Percentiles rank a stretch among this genome's conserved stretches.
Evolutionary conservation across 1,139 yeast species (phyloP).

Genomic region (Arxiozyma telluris): DNA sequence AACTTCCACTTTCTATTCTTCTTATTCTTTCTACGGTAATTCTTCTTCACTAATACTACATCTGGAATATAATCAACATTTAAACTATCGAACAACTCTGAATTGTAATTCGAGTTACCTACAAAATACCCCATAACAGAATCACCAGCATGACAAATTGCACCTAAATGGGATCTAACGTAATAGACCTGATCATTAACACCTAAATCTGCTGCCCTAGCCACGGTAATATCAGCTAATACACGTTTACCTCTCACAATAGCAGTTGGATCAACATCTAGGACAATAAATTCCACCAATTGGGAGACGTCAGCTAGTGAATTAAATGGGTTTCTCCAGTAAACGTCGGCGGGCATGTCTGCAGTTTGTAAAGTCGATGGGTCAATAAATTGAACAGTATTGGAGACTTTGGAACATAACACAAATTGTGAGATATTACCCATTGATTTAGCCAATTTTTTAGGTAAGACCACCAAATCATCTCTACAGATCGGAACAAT

Average conservation of each 20-base stretch:
- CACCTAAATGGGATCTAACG: constrained; percentile 87
- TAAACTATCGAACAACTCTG: constrained; percentile 69
- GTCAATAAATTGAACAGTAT: constrained; percentile 77
- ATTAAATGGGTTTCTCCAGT: constrained; percentile 81
- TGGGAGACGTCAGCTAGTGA: constrained; percentile 70
- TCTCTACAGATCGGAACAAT: constrained; percentile 97
- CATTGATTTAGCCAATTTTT: constrained; percentile 69
- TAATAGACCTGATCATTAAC: constrained; percentile 71
- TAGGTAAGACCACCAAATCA: constrained; percentile 85
- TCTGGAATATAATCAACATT: constrained; percentile 63
- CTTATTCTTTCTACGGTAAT: constrained; percentile 70
- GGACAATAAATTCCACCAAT: constrained; percentile 77
- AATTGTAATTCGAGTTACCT: constrained; percentile 77
- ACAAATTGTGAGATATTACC: constrained; percentile 82
- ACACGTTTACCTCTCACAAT: constrained; percentile 71
- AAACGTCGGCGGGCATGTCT: constrained; percentile 66
- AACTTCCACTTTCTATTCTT: constrained; percentile 86
- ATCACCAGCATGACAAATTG: constrained; percentile 91
- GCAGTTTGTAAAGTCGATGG: constrained; percentile 73
- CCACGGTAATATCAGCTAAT: constrained; percentile 81
- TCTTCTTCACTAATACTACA: constrained; percentile 84
- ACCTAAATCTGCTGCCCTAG: constrained; percentile 80
- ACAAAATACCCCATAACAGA: constrained; percentile 85
- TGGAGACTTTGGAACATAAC: constrained; percentile 74
- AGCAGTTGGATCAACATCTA: constrained; percentile 93